Base-by-base conservation (phyloP, 2,329 filamentous ascomycete genomes). In the Sporothrix protearum region DNA sequence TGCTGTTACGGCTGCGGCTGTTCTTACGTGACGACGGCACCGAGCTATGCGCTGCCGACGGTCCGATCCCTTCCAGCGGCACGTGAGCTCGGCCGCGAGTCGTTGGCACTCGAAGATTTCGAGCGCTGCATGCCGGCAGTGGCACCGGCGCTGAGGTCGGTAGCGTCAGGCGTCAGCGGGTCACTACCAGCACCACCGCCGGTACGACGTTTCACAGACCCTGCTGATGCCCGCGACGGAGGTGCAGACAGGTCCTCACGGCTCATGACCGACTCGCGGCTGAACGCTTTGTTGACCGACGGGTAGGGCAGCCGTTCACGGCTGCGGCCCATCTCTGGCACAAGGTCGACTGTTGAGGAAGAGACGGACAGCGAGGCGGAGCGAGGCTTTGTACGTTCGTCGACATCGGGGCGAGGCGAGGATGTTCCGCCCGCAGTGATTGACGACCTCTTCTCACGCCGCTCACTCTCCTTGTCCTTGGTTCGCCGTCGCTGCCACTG, bases 251-350 rank as follows among this genome's bases (percentile, higher is more conserved):
- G 75, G 69, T 87, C 84, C 61, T 89, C 87, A 69, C 83, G 84
- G 78, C 88, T 90, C 75, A 88, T 85, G 70, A 97, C 88, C 59
- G 88, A 85, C 82, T 97, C 95, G 80, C 94, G 96, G 84, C 93
- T 96, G 80, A 97, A 93, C 14, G 92, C 92, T 81, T 96, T 97
- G 81, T 92, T 96, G 80, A 96, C 93, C 12, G 86, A 86, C 1
- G 94, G 93, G 78, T 97, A 97, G 7, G 92, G 91, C 55, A 92
- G 78, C 36, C 85, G 84, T 69, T 85, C 83, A 67, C 76, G 78
- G 73, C 79, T 82, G 59, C 80, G 79, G 61, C 80, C 78, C 68
- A 86, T 78, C 76, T 85, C 84, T 28, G 84, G 84, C 14, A 85
- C 83, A 61, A 87, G 78, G 69, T 88, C 84, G 66, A 69, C 30